Base-by-base conservation (phyloP, 352 stramenopile genomes). In the Chrysophaeum taylorii region DNA sequence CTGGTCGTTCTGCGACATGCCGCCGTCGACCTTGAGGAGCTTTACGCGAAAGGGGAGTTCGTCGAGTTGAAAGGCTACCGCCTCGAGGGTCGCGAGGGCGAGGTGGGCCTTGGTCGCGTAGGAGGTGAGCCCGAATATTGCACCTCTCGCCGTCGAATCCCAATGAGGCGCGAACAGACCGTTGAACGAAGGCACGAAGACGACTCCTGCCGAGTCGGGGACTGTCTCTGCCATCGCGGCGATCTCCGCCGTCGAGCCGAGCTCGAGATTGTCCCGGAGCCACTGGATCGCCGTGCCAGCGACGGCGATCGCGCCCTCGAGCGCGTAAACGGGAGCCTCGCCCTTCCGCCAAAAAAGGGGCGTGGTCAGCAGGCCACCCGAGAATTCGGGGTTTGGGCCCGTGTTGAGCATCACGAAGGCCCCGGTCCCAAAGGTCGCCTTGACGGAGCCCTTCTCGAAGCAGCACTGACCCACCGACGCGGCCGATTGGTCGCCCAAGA, bases 351-450 rank as follows among this genome's bases (percentile, higher is more conserved):
- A 39, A 96, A 67, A 96, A 0, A 76, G 88, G n/a, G 94, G 82
- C 15, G 94, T 99, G 0, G 94, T 98, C 2, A 99, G 81, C 50
- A 99, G 79, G 2, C 94, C 94, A 79, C 97, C 89, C 5, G 82
- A 93, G 9, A 84, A 81, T 16, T 80, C 75, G 33, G 67, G 80
- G 52, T 81, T 86, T 23, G 82, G 86, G 52, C 94, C 94, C 18
- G 94, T 98, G 84, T 99, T 99, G 90, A 98, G 97, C 84, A 99
- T 92, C 69, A 98, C 89, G 79, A 99, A 99, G 72, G 94, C 94
- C 43, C 94, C 95, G 45, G 95, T 99, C 42, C 95, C 95, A 82
- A 98, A 99, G 38, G 95, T 99, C 80, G 95, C 97, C 80, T 99
- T 99, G 53, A 92, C 92, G 73, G 97, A 84, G 36, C 94, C 94